Base-by-base conservation (phyloP, 495 filamentous ascomycete genomes). In the Penicillium fimorum region DNA sequence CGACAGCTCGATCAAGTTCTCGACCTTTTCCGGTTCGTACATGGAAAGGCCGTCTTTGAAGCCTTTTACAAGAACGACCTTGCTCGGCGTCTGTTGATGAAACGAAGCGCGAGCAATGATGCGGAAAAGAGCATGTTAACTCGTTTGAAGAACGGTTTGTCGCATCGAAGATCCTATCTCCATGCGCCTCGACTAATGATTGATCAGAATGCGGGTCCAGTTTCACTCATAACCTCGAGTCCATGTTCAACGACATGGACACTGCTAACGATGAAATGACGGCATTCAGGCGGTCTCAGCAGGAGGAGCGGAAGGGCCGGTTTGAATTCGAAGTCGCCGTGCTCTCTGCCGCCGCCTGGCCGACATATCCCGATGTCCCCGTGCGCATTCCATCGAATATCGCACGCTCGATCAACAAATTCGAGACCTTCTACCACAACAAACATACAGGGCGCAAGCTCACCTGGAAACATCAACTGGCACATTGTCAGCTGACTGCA, bases 191-290 rank as follows among this genome's bases (percentile, higher is more conserved):
- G 30, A 20, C 58, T 63, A 54, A 64, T 46, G 10, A 38, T 11
- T 48, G 11, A 5, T 53, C 8, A 85, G 93, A 97, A 76, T 97
- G 94, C 68, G 95, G 95, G 25, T 86, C 89, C 3, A 86, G 80
- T 59, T 97, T 97, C 67, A 97, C 95, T 1, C 90, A 96, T 62
- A 97, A 99, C 63, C 80, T 99, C 2, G 94, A 99, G 70, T 88
- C 91, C 33, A 99, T 99, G 94, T 97, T 99, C 77, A 96, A 96
- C 65, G 94, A 99, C 64, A 89, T 97, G 70, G 92, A 96, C 58
- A 79, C 97, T 50, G 88, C 87, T 12, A 83, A 85, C 33, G 92
- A 96, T 55, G 91, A 95, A 63, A 91, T 96, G 79, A 55, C 70
- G 5, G 85, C 87, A 0, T 97, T 92, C 75, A 76, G 48, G 13